These are phyloP conservation scores for Lactarius akahatsu DNA, from an alignment of 768 basidiomycete genomes.

Conservation along the genomic window DNA sequence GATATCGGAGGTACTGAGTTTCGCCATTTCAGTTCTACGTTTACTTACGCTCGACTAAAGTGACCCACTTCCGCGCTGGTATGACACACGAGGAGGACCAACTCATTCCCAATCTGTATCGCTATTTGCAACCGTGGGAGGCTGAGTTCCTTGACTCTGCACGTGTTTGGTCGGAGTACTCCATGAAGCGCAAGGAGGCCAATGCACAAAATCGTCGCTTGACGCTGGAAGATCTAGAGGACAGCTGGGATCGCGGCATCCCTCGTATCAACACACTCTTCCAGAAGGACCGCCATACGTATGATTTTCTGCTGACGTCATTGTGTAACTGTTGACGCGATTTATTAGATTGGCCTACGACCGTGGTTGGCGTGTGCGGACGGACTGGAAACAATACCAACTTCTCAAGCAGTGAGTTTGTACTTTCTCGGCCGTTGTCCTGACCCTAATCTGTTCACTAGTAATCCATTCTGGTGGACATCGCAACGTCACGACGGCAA, in stretches of 20 bases:
- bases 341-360: constrained; percentile 84
- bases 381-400: constrained; percentile 98
- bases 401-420: constrained; percentile 76
- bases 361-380: constrained; percentile 97
- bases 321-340: constrained; percentile 12
- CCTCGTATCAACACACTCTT: constrained; percentile 98
- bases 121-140: constrained; percentile 97
- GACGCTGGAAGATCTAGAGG: constrained; percentile 96
- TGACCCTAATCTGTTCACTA: constrained; percentile 34
- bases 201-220: constrained; percentile 96
- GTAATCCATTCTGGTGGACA: constrained; percentile 99
- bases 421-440: not conserved
- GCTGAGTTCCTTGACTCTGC: constrained; percentile 97
- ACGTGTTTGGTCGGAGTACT: constrained; percentile 99
- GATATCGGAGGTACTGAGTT: constrained; percentile 72
- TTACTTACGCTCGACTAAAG: constrained; percentile 41
- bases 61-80: constrained; percentile 98
- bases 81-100: constrained; percentile 96
- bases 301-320: constrained; percentile 33
- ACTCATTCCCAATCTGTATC: constrained; percentile 95
- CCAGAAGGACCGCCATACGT: constrained; percentile 97
- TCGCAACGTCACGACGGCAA: constrained; percentile 96
- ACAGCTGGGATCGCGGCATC: constrained; percentile 98
- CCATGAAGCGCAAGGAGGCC: constrained; percentile 99
- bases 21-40: not conserved